Base-by-base conservation (phyloP, 768 basidiomycete species). In the Asterophora lycoperdoides region DNA sequence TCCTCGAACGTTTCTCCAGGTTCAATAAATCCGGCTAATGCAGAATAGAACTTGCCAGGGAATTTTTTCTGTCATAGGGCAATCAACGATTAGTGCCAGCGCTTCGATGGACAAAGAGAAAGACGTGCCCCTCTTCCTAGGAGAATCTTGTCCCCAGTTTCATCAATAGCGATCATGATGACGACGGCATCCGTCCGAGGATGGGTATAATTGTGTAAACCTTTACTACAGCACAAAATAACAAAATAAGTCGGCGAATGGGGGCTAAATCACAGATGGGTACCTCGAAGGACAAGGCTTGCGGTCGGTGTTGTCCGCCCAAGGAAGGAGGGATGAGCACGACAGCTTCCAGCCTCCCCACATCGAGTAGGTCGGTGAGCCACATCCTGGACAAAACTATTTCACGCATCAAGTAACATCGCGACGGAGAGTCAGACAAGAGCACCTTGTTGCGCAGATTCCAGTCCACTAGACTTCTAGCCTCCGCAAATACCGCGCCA, bases 301-400 rank as follows among this genome's bases (percentile, higher is more conserved):
- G 56, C 70, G 74, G 35, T 75, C 79, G 34, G 68, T 67, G 46
- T 83, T 83, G 52, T 85, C 75, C 5, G 78, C 73, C 86, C 89
- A 90, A 5, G 89, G 88, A 15, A 91, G 65, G 20, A 89, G 64
- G 0, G 87, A 77, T 5, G 77, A 71, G 64, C 95, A 99, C 4
- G 79, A 76, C 1, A 93, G 68, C 67, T 99, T 99, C 94, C 93
- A 99, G 0, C 95, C 95, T 3, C 82, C 93, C 95, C 95, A 97
- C 56, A 90, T 73, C 0, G 91, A 88, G 59, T 90, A 89, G 0
- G 83, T 79, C 2, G 77, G 76, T 0, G 84, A 79, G 3, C 93
- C 93, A 63, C 95, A 98, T 0, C 80, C 84, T 0, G 94, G 78
- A 61, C 95, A 98, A 64, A 90, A 94, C 91, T 93, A 26, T 8